Evolutionary conservation across 371 early-diverging fungal species (phyloP), one percentile per base, ranked within the genome.

Genomic region (Rhizopus sp.): DNA sequence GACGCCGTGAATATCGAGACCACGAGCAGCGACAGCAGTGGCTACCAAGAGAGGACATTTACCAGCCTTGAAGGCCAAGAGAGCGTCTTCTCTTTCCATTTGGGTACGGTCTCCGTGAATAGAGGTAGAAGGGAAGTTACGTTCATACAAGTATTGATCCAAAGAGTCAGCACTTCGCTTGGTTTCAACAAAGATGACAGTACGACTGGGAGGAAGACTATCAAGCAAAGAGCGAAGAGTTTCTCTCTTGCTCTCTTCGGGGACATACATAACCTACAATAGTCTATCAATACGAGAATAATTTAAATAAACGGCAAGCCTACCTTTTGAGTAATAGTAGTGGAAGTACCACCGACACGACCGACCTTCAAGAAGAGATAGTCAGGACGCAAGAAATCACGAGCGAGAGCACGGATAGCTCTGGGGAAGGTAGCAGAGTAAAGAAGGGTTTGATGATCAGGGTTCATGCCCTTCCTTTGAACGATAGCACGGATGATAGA

Each of bases 351-450:
- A 47, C 83, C 85, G 12, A 85, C 80, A 70, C 76, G 80, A 41
- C 78, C 78, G 17, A 77, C 77, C 55, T 75, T 79, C 58, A 72
- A 69, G 62, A 77, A 73, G 30, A 76, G 59, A 47, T 76, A 72
- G 38, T 75, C 66, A 54, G 96, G 90, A 34, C 82, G 86, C 70
- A 95, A 81, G 70, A 93, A 99, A 68, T 93, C 94, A 30, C 88
- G 81, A 4, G 99, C 99, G 17, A 99, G 81, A 48, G 78, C 72
- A 60, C 93, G 86, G 6, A 99, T 96, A 53, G 91, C 89, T 67
- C 85, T 91, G 8, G 99, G 99, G 92, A 97, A 97, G 0, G 99
- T 99, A 0, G 99, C 99, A 56, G 91, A 90, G 87, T 95, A 99
- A 95, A 99, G 96, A 33, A 99, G 84, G 8, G 98, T 97, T 59